phyloP scores from a whole-genome alignment of 306 rosid genomes.

The Ziziphus jujuba region DNA sequence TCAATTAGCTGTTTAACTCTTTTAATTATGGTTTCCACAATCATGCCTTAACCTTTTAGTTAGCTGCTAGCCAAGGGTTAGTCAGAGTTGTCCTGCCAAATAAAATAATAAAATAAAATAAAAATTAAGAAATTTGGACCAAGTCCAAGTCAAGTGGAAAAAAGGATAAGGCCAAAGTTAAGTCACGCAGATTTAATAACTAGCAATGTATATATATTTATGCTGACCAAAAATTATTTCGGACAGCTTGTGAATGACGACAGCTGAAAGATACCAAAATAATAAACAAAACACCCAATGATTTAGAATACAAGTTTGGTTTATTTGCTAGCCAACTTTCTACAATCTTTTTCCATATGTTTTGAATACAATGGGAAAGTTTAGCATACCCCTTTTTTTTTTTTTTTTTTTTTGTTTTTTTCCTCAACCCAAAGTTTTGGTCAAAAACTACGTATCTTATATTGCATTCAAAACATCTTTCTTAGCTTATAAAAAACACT shows the following conservation, averaged over 20 bases:
- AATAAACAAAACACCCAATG: slow-evolving; percentile 2
- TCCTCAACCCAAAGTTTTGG: not conserved
- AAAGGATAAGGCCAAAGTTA: slow-evolving; percentile 12
- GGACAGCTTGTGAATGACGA: slow-evolving; percentile 5
- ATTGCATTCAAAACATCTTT: not conserved
- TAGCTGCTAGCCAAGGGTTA: not conserved
- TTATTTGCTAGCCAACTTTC: not conserved
- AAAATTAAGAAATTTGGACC: not conserved
- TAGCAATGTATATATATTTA: not conserved
- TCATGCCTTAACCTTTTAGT: too few relatives aligned
- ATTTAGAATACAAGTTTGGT: not conserved
- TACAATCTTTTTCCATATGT: not conserved
- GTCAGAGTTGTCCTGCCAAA: slow-evolving; percentile 7
- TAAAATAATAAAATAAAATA: not conserved
- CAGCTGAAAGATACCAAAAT: not conserved
- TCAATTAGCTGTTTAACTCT: too few relatives aligned
- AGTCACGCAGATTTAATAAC: not conserved
- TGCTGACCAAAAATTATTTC: not conserved
- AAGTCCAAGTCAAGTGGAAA: slow-evolving; percentile 9
- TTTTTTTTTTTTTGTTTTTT: too few relatives aligned
- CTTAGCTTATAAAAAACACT: not conserved
- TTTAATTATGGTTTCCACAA: too few relatives aligned
- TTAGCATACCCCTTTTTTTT: not conserved
- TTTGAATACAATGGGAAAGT: not conserved
- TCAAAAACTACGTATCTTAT: not conserved